Conservation (phyloP, 495 filamentous ascomycete genomes). For the Neurospora sp. region DNA sequence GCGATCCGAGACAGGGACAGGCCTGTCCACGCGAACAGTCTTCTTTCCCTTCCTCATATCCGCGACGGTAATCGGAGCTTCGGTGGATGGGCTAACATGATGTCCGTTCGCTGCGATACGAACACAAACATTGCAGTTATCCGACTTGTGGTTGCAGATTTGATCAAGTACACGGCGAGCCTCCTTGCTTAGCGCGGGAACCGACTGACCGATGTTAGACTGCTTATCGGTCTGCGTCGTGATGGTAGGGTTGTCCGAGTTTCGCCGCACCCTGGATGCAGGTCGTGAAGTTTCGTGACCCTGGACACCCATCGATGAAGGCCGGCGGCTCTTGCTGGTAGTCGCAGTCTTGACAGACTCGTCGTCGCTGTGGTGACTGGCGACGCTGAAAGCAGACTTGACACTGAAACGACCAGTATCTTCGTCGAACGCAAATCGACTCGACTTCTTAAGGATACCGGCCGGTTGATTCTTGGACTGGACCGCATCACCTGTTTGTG, state of each 20-base stretch:
- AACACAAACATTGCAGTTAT: constrained; percentile 66
- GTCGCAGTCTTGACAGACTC: constrained; percentile 3
- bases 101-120: constrained; percentile 40
- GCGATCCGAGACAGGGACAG: constrained; percentile 62
- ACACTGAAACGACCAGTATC: constrained; percentile 34
- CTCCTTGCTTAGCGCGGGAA: constrained; percentile 35
- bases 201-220: not conserved
- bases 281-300: constrained; percentile 11
- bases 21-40: constrained; percentile 52
- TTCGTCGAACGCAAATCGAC: constrained; percentile 26
- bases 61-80: constrained; percentile 15
- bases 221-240: constrained; percentile 29
- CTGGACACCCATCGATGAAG: constrained; percentile 1
- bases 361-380: constrained; percentile 20
- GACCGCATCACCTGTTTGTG: constrained; percentile 9
- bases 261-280: constrained; percentile 20
- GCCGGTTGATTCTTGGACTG: constrained; percentile 21
- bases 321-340: constrained; percentile 3
- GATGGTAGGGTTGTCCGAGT: constrained; percentile 33
- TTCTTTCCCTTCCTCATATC: constrained; percentile 36
- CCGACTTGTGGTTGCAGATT: constrained; percentile 53
- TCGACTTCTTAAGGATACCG: constrained; percentile 35
- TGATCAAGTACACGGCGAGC: constrained; percentile 49
- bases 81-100: not conserved
- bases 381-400: constrained; percentile 28